phyloP scores from a whole-genome alignment of 345 rosid species.

The Linum usitatissimum region DNA sequence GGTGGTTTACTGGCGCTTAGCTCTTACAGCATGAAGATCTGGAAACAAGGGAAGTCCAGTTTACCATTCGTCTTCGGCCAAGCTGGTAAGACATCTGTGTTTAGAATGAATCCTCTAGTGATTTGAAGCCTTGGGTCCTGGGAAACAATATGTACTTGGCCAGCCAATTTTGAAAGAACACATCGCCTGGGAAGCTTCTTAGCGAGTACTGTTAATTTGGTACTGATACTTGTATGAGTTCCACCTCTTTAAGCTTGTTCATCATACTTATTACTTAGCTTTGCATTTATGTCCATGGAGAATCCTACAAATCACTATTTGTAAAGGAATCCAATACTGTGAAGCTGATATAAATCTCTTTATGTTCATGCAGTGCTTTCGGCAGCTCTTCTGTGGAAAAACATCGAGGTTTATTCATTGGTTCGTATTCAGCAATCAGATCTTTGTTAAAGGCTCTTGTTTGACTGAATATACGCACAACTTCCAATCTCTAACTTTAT shows the following conservation, averaged over 20 bases:
- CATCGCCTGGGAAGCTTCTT: no score
- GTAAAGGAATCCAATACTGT: not conserved
- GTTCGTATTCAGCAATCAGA: constrained; percentile 22
- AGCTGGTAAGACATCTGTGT: constrained; percentile 45
- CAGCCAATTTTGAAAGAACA: not conserved
- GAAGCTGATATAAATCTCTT: not conserved
- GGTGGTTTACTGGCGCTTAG: constrained; percentile 83
- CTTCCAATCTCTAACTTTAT: constrained; percentile 15
- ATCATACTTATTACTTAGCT: no score
- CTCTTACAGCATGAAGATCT: constrained; percentile 64
- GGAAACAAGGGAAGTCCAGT: constrained; percentile 89
- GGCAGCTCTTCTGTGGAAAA: constrained; percentile 64
- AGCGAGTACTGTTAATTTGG: no score
- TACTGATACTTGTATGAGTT: not conserved
- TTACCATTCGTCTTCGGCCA: constrained; percentile 82
- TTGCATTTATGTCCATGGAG: not conserved
- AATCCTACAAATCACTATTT: not conserved
- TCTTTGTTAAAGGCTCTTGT: constrained; percentile 1
- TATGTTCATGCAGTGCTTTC: constrained; percentile 55
- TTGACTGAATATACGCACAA: no score
- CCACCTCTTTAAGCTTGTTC: not conserved
- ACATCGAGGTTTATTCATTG: constrained; percentile 48
- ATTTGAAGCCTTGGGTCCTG: no score
- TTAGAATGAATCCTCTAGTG: not conserved
- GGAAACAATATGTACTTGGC: no score